These are phyloP conservation scores for Ustilago esculenta DNA, from an alignment of 1,284 basidiomycete species.

Conservation along the genomic window DNA sequence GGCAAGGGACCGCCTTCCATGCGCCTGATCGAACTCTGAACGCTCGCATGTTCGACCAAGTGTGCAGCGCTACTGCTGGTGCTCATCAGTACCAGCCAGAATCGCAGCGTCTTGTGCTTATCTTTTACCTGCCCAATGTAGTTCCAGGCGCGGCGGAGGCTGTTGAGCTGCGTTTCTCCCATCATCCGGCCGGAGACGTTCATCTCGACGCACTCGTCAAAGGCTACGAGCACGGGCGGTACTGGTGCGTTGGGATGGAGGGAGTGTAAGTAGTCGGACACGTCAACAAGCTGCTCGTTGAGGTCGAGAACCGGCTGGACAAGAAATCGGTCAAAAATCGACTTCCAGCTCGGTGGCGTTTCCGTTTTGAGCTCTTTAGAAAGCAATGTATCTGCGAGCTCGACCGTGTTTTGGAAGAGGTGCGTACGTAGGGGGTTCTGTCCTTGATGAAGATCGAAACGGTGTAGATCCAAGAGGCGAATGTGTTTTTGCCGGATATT, in stretches of 20 bases:
- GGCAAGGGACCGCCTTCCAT: background rate
- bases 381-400: background rate
- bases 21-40: background rate
- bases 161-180: background rate
- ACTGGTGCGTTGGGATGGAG: background rate
- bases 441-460: background rate
- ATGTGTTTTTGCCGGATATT: background rate
- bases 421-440: background rate
- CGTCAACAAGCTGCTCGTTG: background rate
- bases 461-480: background rate
- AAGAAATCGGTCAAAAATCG: constrained; percentile 1
- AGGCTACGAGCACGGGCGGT: constrained; percentile 12
- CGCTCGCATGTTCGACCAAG: background rate
- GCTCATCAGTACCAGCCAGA: constrained; percentile 24
- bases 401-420: background rate
- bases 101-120: background rate
- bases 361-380: background rate
- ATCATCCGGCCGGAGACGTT: background rate
- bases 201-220: constrained; percentile 27
- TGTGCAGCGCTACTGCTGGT: constrained; percentile 18
- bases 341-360: background rate
- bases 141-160: constrained; percentile 18
- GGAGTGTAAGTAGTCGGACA: background rate
- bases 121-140: background rate
- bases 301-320: background rate